Evolutionary conservation across 2,329 filamentous ascomycete genomes (phyloP).

Genomic region (Sphaerulina vaccinii): DNA sequence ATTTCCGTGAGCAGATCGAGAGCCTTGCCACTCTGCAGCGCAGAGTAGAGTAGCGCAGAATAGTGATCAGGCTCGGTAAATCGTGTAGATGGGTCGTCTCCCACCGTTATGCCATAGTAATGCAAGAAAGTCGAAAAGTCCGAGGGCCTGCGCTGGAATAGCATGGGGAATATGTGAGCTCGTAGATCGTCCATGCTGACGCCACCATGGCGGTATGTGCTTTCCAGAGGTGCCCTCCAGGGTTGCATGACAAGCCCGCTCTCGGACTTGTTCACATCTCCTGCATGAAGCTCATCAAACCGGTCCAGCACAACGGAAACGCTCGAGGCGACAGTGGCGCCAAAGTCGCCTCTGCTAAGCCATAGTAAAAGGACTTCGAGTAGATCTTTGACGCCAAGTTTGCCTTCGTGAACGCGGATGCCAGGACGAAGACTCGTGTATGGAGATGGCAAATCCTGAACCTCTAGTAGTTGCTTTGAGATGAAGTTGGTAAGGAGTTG

Average conservation of each 20-base stretch:
- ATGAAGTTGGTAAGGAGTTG: constrained; percentile 25
- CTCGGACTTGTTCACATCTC: not conserved
- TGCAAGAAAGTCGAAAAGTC: constrained; percentile 45
- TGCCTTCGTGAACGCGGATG: not conserved
- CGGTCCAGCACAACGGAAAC: constrained; percentile 36
- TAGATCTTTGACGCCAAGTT: constrained; percentile 5
- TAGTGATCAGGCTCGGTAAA: constrained; percentile 13
- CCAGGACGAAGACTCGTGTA: not conserved
- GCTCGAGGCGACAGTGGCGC: constrained; percentile 35
- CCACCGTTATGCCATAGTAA: constrained; percentile 32
- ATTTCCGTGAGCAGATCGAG: constrained; percentile 46
- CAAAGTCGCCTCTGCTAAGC: constrained; percentile 39
- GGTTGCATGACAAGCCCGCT: constrained; percentile 3
- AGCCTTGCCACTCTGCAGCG: constrained; percentile 48
- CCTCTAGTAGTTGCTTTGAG: constrained; percentile 19
- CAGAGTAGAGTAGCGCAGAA: constrained; percentile 35
- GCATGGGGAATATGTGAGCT: constrained; percentile 48
- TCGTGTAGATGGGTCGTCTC: not conserved
- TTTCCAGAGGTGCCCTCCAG: constrained; percentile 28
- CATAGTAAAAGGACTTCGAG: constrained; percentile 27
- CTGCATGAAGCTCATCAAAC: constrained; percentile 21
- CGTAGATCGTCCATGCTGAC: constrained; percentile 39
- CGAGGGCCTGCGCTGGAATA: constrained; percentile 43
- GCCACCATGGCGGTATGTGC: constrained; percentile 7
- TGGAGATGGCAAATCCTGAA: constrained; percentile 12